A percentile compares a stretch with the other conserved stretches of the same genome.
Evolutionary conservation across 1,284 basidiomycete species (phyloP).

Genomic region (Phenoliferia sp.): DNA sequence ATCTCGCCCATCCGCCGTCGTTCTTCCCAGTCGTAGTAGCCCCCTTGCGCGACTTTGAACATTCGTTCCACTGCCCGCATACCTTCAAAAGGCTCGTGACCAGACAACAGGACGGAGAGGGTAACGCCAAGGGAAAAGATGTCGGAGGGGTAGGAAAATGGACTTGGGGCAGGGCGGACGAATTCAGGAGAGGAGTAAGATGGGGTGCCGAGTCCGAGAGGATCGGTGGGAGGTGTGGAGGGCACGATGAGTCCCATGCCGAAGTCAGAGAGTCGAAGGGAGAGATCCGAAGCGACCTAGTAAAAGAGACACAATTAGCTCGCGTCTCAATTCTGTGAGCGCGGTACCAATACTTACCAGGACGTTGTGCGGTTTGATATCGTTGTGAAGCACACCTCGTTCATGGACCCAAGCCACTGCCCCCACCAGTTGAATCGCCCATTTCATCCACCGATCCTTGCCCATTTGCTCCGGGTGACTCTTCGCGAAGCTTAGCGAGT

Average conservation of each 20-base stretch:
- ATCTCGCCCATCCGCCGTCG: conserved; percentile 35
- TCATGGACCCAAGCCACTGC: conserved; percentile 47
- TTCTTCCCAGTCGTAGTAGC: conserved; percentile 48
- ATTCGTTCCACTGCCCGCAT: conserved; percentile 46
- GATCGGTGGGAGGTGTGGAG: conserved; percentile 38
- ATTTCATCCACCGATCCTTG: conserved; percentile 40
- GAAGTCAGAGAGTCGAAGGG: conserved; percentile 48
- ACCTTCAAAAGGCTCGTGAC: conserved; percentile 46
- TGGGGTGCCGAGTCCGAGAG: conserved; percentile 49
- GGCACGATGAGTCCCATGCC: conserved; percentile 47
- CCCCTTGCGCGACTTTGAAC: conserved; percentile 46
- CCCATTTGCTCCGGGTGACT: conserved; percentile 41
- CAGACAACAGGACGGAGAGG: conserved; percentile 47
- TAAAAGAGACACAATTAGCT: neutral
- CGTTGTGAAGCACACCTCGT: conserved; percentile 47
- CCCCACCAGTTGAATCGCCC: conserved; percentile 43
- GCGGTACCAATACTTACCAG: conserved; percentile 16
- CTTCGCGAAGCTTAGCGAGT: conserved; percentile 43
- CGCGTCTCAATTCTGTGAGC: neutral
- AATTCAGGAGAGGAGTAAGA: conserved; percentile 51
- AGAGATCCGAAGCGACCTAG: conserved; percentile 30
- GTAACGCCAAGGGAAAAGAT: conserved; percentile 50
- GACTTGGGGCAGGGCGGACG: conserved; percentile 39
- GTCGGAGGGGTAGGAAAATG: conserved; percentile 48
- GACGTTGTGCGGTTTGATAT: conserved; percentile 47